A percentile compares a stretch with the other conserved stretches of the same genome.
These are phyloP conservation scores for Kluyveromyces siamensis DNA, from an alignment of 805 yeast species.

Conservation along the genomic window DNA sequence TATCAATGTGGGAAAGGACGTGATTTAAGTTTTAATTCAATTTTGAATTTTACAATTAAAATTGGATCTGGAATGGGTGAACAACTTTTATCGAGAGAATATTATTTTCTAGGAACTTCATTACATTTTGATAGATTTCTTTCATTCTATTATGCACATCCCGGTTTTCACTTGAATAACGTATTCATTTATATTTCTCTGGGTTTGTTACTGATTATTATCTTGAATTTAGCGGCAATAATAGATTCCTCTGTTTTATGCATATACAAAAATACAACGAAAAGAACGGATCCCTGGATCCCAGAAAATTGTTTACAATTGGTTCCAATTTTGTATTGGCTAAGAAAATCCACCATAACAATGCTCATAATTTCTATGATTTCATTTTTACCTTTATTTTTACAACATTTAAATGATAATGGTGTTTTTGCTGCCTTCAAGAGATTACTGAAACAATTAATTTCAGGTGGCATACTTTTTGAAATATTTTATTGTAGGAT, in stretches of 20 bases:
- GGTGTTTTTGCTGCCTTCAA: slow-evolving; percentile 64
- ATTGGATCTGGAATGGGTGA: slow-evolving; percentile 92
- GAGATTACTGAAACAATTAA: slow-evolving; percentile 56
- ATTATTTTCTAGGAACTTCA: slow-evolving; percentile 69
- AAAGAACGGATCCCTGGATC: slow-evolving; percentile 49
- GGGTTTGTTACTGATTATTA: slow-evolving; percentile 48
- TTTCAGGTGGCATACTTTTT: slow-evolving; percentile 66
- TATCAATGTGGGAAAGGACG: slow-evolving; percentile 83
- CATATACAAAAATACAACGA: slow-evolving; percentile 46
- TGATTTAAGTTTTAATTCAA: slow-evolving; percentile 77
- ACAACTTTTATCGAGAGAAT: slow-evolving; percentile 75
- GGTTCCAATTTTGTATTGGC: slow-evolving; percentile 65
- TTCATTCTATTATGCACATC: slow-evolving; percentile 77
- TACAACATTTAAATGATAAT: slow-evolving; percentile 69
- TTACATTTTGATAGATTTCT: slow-evolving; percentile 69
- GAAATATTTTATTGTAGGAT: slow-evolving; percentile 74
- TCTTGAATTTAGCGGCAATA: slow-evolving; percentile 54
- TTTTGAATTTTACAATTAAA: slow-evolving; percentile 71
- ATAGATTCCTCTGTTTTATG: slow-evolving; percentile 56
- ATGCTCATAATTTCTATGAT: slow-evolving; percentile 67
- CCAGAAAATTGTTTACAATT: slow-evolving; percentile 70
- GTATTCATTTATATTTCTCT: slow-evolving; percentile 64
- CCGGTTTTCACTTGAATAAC: slow-evolving; percentile 78
- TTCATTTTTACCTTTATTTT: slow-evolving; percentile 65
- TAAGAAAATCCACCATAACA: slow-evolving; percentile 62